Base-by-base conservation (phyloP, 768 basidiomycete species). In the Leccinum rimulosum region DNA sequence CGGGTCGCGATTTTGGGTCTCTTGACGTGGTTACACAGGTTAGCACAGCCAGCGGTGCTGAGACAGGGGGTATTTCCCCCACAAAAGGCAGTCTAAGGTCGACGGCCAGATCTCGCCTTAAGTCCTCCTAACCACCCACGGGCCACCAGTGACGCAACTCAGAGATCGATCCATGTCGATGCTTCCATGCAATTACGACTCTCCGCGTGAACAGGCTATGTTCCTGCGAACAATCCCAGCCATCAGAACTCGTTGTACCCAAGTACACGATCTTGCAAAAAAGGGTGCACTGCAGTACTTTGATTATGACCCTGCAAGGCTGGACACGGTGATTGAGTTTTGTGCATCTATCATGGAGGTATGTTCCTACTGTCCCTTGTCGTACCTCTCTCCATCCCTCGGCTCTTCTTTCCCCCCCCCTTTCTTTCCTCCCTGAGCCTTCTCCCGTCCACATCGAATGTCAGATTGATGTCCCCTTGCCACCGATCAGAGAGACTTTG, bases 161-260 rank as follows among this genome's bases (percentile, higher is more conserved):
- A 25, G 8, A 52, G 43, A 53, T 58, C 54, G 52, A 58, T 50
- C 48, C n/a, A 50, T 48, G 52, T 48, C 43, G 55, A 55, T 62
- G 36, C 54, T 64, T 31, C 35, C 45, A 40, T 55, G 36, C 45
- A 58, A 40, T 45, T 38, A 33, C 28, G 54, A 67, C 49, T 58
- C 63, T 35, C 58, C 65, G 49, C 63, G 50, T 52, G 62, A 49
- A 43, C 66, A 61, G 40, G 84, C 86, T 27, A 76, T 74, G 6
- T 95, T 95, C 68, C 83, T 97, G 48, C 87, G 89, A 33, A 93
- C 91, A 0, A 80, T 97, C 3, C 89, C 92, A 15, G 84, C 94
- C n/a, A 93, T 98, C 66, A 84, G 96, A 50, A 88, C 95, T 66
- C 82, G 93, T 47, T 98, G 94, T 73, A 70, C 74, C 11, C 81